Base-by-base conservation (phyloP, 2,329 filamentous ascomycete species). In the Escovopsis sp. region DNA sequence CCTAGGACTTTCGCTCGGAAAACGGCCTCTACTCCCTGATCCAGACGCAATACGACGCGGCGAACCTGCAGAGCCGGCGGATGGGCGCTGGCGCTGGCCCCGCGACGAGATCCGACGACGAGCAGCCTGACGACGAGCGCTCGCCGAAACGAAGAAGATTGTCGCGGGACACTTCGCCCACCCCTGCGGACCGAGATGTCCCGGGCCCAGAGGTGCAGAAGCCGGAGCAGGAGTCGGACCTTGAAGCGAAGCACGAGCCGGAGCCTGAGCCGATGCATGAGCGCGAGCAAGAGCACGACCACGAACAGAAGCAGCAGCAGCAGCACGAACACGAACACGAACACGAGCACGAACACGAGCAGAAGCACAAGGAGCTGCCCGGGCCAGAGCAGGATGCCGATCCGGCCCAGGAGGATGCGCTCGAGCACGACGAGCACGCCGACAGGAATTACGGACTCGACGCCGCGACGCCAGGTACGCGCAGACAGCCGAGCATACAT, bases 1-100 rank as follows among this genome's bases (percentile, higher is more conserved):
- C n/a, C 12, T 42, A 79, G 76, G 77, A 82, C 44, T 82, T 82
- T 43, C 76, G 77, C 28, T 81, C 76, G 2, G 70, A 80, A 48
- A 74, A 82, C 52, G 78, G 78, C 2, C 65, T 83, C 1, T 83
- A 83, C 53, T 77, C 77, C 10, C 59, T 82, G 32, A 80, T 83
- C 12, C 77, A 81, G 53, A 66, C 72, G 13, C 72, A 78, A 44
- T 76, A 76, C 45, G 70, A 79, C 41, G 65, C 65, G 34, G 57
- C 62, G 14, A 35, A 10, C 44, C 58, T 49, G 45, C 52, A 58
- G 35, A 43, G 43, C 41, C 51, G 44, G 43, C 48, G 43, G 23
- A 25, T 17, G 57, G 55, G 35, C 40, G 11, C 12, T 10, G 31
- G 31, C 14, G 21, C 14, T 19, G 35, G 33, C 31, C 25, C 14